Conservation (phyloP, 345 rosid genomes). For the Boechera retrofracta region DNA sequence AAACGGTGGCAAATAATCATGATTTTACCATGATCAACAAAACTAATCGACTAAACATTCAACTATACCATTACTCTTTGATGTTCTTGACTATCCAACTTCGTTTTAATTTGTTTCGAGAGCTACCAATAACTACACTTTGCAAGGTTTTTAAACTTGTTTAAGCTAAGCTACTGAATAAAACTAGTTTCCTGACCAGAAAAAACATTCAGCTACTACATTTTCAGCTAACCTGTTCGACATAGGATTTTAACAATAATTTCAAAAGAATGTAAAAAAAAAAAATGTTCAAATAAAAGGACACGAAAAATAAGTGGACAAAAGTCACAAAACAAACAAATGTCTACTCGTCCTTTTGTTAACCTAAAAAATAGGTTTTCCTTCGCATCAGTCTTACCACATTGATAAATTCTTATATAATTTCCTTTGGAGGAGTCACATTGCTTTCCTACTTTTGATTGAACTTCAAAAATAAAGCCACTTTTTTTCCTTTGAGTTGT, state of each 20-base stretch:
- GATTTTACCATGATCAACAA: slow-evolving; percentile 7
- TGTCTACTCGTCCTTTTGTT: slow-evolving; percentile 32
- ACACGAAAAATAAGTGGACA: not conserved
- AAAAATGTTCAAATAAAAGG: not conserved
- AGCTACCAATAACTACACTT: not conserved
- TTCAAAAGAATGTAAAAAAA: not conserved
- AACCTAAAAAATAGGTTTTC: slow-evolving; percentile 40
- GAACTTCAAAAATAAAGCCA: slow-evolving; percentile 31
- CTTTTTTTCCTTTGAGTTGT: slow-evolving; percentile 28
- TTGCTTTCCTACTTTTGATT: slow-evolving; percentile 42
- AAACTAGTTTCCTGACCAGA: no score
- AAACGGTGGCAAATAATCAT: not conserved
- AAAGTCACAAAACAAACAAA: slow-evolving; percentile 32
- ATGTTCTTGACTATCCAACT: not conserved
- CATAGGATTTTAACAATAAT: not conserved
- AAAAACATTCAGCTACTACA: no score
- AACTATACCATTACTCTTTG: not conserved
- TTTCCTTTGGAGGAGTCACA: slow-evolving; percentile 23
- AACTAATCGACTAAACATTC: slow-evolving; percentile 5
- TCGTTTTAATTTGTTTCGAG: not conserved
- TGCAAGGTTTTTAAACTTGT: not conserved
- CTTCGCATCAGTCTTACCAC: slow-evolving; percentile 38
- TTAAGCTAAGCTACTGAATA: not conserved
- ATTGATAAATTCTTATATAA: slow-evolving; percentile 19
- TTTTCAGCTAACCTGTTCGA: no score